Conservation (phyloP, 2,329 filamentous ascomycete species). For the Aspergillus sp. region DNA sequence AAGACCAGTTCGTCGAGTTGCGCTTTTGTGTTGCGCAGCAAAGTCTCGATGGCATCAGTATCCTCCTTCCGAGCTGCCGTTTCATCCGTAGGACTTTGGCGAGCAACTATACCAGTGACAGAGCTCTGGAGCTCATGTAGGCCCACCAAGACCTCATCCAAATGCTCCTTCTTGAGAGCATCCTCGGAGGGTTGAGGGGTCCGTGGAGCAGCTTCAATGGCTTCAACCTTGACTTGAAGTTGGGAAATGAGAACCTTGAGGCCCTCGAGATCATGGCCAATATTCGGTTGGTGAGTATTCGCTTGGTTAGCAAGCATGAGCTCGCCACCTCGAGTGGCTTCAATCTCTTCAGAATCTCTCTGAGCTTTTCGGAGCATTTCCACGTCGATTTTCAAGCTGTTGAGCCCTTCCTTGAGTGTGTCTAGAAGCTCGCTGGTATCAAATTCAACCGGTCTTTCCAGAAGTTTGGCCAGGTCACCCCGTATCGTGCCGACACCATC, state of each 20-base stretch:
- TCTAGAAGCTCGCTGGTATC: constrained; percentile 88
- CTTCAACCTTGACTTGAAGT: constrained; percentile 77
- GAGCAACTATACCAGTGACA: constrained; percentile 48
- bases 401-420: constrained; percentile 76
- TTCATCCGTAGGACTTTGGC: constrained; percentile 37
- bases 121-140: constrained; percentile 54
- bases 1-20: constrained; percentile 74
- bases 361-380: constrained; percentile 64
- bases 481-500: constrained; percentile 72
- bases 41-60: constrained; percentile 82
- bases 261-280: constrained; percentile 55
- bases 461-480: constrained; percentile 67
- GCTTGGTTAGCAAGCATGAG: constrained; percentile 53
- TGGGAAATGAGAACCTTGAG: constrained; percentile 80
- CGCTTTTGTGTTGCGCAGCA: constrained; percentile 83
- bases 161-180: constrained; percentile 42
- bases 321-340: constrained; percentile 48
- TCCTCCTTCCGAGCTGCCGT: constrained; percentile 72
- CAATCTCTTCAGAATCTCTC: constrained; percentile 46
- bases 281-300: constrained; percentile 57
- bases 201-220: constrained; percentile 54
- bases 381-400: constrained; percentile 71
- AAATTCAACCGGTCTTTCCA: constrained; percentile 75
- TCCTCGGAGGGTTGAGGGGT: constrained; percentile 34
- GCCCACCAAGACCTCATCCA: constrained; percentile 43